These are phyloP conservation scores for Turnera subulata DNA, from an alignment of 345 rosid species.

Conservation along the genomic window DNA sequence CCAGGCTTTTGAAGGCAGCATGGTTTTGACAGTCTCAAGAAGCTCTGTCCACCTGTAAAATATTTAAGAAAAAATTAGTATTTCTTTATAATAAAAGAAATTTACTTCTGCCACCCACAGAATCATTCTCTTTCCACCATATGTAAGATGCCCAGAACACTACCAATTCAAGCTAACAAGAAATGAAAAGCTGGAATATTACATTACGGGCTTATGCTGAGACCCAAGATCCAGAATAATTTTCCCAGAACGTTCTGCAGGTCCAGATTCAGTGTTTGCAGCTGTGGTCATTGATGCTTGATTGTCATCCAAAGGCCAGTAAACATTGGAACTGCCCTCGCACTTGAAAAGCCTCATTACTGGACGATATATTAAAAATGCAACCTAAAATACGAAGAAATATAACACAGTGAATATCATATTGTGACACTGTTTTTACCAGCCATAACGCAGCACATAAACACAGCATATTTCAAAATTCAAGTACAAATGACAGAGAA, in stretches of 20 bases:
- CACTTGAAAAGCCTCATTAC: constrained; percentile 94
- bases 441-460: neutral
- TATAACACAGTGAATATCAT: constrained; percentile 2
- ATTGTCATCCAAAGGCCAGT: constrained; percentile 80
- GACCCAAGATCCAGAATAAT: constrained; percentile 66
- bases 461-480: neutral
- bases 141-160: no score
- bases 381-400: constrained; percentile 53
- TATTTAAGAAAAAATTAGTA: neutral
- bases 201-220: constrained; percentile 57
- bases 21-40: constrained; percentile 78
- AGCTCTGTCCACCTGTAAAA: constrained; percentile 91
- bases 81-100: neutral
- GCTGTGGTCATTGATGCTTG: constrained; percentile 33
- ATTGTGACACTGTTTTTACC: no score
- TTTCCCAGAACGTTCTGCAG: constrained; percentile 29
- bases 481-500: neutral
- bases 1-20: constrained; percentile 97
- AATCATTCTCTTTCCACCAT: neutral
- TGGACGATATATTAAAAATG: constrained; percentile 93
- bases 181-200: constrained; percentile 11
- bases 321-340: constrained; percentile 56
- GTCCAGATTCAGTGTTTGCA: constrained; percentile 40
- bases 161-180: constrained; percentile 3
- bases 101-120: neutral